phyloP scores from a whole-genome alignment of 192 early-diverging fungal species.

The Podila epigama region DNA sequence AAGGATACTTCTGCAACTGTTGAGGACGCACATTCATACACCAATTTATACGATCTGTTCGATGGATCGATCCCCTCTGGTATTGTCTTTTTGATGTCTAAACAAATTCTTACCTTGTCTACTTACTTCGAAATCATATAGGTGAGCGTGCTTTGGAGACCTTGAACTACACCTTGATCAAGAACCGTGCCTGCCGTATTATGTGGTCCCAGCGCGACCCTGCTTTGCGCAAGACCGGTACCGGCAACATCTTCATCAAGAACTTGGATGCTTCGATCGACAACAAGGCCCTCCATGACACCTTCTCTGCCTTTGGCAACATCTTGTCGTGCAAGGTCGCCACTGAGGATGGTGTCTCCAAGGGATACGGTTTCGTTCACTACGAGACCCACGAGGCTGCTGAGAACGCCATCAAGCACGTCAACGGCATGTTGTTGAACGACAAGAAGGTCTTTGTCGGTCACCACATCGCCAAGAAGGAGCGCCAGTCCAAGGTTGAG shows the following conservation, averaged over 20 bases:
- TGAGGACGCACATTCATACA: too few species aligned
- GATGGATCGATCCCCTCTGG: too few species aligned
- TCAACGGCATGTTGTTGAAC: constrained; percentile 99
- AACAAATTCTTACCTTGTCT: not conserved
- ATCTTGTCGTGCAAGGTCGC: constrained; percentile 99
- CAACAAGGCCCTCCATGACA: constrained; percentile 99
- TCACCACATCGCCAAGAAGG: constrained; percentile 89
- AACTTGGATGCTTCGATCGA: constrained; percentile 97
- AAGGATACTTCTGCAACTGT: too few species aligned
- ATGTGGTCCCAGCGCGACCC: constrained; percentile 99
- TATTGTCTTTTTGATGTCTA: too few species aligned
- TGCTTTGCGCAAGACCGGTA: constrained; percentile 83
- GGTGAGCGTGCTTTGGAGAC: constrained; percentile 91
- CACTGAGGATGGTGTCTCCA: constrained; percentile 82
- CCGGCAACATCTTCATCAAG: constrained; percentile 99
- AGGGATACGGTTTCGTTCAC: constrained; percentile 99
- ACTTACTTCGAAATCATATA: constrained; percentile 25
- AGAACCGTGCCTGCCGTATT: constrained; percentile 96
- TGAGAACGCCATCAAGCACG: constrained; percentile 93
- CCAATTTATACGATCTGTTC: too few species aligned
- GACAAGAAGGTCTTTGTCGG: constrained; percentile 98
- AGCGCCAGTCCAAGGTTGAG: constrained; percentile 90
- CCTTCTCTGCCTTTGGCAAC: constrained; percentile 96
- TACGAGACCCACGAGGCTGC: constrained; percentile 96
- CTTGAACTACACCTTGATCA: constrained; percentile 96